Base-by-base conservation (phyloP, 805 yeast species). In the Yarrowia porcina region DNA sequence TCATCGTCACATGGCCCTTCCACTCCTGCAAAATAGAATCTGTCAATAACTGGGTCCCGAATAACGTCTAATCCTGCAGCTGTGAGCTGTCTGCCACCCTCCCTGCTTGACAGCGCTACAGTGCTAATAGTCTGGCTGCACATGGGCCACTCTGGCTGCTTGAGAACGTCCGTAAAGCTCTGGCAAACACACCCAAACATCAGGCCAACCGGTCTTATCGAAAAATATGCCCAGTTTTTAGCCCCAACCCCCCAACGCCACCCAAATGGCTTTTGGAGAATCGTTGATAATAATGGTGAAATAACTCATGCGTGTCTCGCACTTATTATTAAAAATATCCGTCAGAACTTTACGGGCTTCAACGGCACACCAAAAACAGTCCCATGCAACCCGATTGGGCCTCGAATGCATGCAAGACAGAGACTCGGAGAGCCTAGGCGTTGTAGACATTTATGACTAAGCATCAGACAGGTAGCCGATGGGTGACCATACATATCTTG, bases 71-170 rank as follows among this genome's bases (percentile, higher is more conserved):
- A 12, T 18, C 50, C 11, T 45, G 52, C 52, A 45, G 52, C 52
- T 30, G 50, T 30, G 32, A 20, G 49, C 50, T 28, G 35, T 30
- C 52, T 45, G 52, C 36, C 36, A 20, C 27, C 30, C 36, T 8
- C 52, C 36, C 52, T 30, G 52, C 36, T 17, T 28, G 36, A 45
- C 52, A 45, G 23, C 52, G 52, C 36, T 45, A 45, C 52, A 45
- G 52, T 30, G 36, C 30, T 12, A 4, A 20, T 45, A 45, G 36
- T n/a, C 36, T 45, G 36, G 52, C 52, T 28, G 52, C 49, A 11
- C 50, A 13, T 32, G 50, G 50, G 35, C n/a, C 33, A n/a, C 33
- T 44, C 23, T 44, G 50, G 50, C 50, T 44, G 50, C 35, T 27
- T 44, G 7, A 17, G 50, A 35, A 27, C 27, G 11, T 12, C 50